phyloP scores from a whole-genome alignment of 2,329 filamentous ascomycete species.

The Coniosporium tulheliwenetii region DNA sequence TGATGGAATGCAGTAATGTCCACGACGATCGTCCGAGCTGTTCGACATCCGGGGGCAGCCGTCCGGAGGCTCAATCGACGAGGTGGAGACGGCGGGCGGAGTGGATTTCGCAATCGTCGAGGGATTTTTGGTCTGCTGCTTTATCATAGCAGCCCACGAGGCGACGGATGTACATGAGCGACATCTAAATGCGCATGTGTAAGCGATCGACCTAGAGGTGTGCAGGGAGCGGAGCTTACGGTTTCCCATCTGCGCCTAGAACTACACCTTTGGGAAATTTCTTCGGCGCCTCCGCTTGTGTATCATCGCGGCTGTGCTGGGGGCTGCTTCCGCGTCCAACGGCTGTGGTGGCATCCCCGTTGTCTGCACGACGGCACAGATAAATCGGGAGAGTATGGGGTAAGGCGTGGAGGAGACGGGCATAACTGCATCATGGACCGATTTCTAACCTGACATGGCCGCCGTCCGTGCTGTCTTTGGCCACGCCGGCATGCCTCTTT shows the following conservation, averaged over 20 bases:
- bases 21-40: conserved; percentile 73
- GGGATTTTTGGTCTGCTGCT: conserved; percentile 24
- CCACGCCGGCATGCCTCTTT: neutral
- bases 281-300: conserved; percentile 24
- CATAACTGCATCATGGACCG: conserved; percentile 9
- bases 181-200: conserved; percentile 34
- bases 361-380: conserved; percentile 18
- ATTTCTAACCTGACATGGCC: neutral
- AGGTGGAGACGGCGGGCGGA: conserved; percentile 15
- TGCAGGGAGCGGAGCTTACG: conserved; percentile 37
- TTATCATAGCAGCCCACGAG: conserved; percentile 44
- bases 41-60: conserved; percentile 91
- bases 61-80: conserved; percentile 21
- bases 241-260: conserved; percentile 68
- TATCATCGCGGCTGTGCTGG: conserved; percentile 9
- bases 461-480: no score
- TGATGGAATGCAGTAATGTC: conserved; percentile 86
- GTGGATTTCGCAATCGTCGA: conserved; percentile 17
- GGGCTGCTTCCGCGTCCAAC: conserved; percentile 13
- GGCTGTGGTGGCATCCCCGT: conserved; percentile 22
- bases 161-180: conserved; percentile 51
- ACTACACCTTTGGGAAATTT: conserved; percentile 57
- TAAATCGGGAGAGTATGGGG: conserved; percentile 22
- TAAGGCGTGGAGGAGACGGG: conserved; percentile 17
- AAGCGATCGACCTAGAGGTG: no score